phyloP scores from a whole-genome alignment of 2,329 filamentous ascomycete species.

The Phialophora verrucosa region DNA sequence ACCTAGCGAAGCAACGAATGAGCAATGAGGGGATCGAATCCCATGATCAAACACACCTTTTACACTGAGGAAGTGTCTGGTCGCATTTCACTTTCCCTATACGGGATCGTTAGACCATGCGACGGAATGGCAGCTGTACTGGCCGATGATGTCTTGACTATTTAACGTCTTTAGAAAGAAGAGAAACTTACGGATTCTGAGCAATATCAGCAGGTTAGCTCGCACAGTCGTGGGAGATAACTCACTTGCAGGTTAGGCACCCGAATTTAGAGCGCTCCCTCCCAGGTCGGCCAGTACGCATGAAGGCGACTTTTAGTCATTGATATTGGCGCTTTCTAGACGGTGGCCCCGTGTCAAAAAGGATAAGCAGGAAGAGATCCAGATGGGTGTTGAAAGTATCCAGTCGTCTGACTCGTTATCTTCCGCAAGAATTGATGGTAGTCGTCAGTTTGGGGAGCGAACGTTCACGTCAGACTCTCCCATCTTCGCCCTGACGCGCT shows the following conservation, averaged over 20 bases:
- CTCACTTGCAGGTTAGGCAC: conserved; percentile 38
- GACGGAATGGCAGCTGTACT: background rate
- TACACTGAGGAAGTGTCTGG: conserved; percentile 40
- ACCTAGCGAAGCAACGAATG: conserved; percentile 19
- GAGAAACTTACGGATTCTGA: conserved; percentile 14
- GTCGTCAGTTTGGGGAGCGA: background rate
- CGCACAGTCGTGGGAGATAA: background rate
- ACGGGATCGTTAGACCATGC: conserved; percentile 8
- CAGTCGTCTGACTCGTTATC: conserved; percentile 1
- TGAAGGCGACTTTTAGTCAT: conserved; percentile 15
- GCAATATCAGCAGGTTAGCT: background rate
- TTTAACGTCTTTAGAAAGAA: background rate
- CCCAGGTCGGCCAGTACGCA: conserved; percentile 19
- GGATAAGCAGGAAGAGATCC: background rate
- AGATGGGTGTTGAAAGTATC: background rate
- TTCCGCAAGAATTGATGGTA: background rate
- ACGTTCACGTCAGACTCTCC: conserved; percentile 4
- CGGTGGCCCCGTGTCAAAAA: background rate
- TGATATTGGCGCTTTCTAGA: background rate
- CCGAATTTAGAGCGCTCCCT: conserved; percentile 33
- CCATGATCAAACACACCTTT: conserved; percentile 31
- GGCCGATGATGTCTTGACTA: background rate
- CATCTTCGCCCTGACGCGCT: background rate
- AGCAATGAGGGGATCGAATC: background rate
- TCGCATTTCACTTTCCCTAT: conserved; percentile 43